Conservation (phyloP, 2,329 filamentous ascomycete genomes). For the Calonectria hongkongensis region DNA sequence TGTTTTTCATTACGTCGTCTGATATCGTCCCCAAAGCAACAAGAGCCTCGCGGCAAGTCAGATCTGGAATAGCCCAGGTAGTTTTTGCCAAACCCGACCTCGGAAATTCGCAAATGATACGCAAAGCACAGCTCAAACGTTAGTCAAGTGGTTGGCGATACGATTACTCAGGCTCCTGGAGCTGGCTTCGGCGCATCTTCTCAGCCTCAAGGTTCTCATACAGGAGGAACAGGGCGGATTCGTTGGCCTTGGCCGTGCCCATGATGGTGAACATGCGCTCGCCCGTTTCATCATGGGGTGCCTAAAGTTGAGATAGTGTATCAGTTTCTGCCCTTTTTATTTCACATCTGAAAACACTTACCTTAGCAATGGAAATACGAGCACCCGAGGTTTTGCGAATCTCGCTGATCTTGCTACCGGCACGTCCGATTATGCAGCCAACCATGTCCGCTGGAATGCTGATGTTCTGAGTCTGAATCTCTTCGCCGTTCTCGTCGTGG, state of each 20-base stretch:
- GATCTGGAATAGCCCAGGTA: constrained; percentile 73
- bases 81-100: constrained; percentile 70
- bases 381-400: constrained; percentile 98
- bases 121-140: constrained; percentile 56
- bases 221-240: constrained; percentile 94
- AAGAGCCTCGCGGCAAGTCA: constrained; percentile 78
- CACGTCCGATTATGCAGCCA: constrained; percentile 98
- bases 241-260: constrained; percentile 93
- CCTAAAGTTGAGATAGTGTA: constrained; percentile 64
- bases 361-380: constrained; percentile 97
- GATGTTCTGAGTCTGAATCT: constrained; percentile 99
- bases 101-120: constrained; percentile 55
- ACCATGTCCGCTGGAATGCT: constrained; percentile 99
- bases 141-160: constrained; percentile 25
- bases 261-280: constrained; percentile 99
- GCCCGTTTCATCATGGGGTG: constrained; percentile 96
- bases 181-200: constrained; percentile 97
- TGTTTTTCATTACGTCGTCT: constrained; percentile 66
- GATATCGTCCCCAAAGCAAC: constrained; percentile 67
- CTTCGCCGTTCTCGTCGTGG: constrained; percentile 96
- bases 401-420: constrained; percentile 97
- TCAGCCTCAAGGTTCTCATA: constrained; percentile 99
- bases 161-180: constrained; percentile 72
- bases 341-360: constrained; percentile 55
- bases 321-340: constrained; percentile 12